Evolutionary conservation across 2,329 filamentous ascomycete species (phyloP), one percentile per base, ranked within the genome.

Genomic region (Shiraia sp.): DNA sequence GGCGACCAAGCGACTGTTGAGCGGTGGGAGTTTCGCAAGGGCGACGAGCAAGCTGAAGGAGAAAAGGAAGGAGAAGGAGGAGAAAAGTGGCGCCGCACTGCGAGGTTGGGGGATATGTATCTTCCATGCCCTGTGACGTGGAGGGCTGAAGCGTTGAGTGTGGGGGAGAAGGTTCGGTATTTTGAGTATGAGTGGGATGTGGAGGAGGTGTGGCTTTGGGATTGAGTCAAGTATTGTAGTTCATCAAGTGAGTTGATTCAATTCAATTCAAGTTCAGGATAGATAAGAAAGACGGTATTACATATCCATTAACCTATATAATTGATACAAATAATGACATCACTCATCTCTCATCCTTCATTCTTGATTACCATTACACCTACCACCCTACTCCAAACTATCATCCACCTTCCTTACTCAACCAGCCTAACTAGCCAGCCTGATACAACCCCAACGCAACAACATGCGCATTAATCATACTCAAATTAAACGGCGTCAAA

Each of bases 401-500:
- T n/a, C n/a, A n/a, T n/a, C n/a, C n/a, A n/a, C n/a, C n/a, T n/a
- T n/a, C n/a, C n/a, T n/a, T n/a, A n/a, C n/a, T n/a, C 25, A 14
- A 25, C n/a, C 22, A 13, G 10, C 15, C 10, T 10, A 5, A 19
- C 31, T 22, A 93, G 53, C 88, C 89, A 56, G 88, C 83, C 71
- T 90, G 86, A 67, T 91, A 93, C 26, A 93, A 63, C 38, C 81
- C 85, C 39, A 90, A 75, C 15, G 88, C 88, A 41, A 82, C 80
- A 25, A 93, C 84, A 56, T 90, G 87, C 0, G 87, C 82, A 51
- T 93, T 92, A 14, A 92, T 75, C 75, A 81, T 76, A 16, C 75
- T 80, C 45, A 92, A 44, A 61, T 93, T 93, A 68, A 88, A 92
- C 0, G 88, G 85, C 6, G 88, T 91, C 2, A 91, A 76, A 47